Evolutionary conservation across 2,329 filamentous ascomycete genomes (phyloP).

Genomic region (Aspergillus hiratsukae): DNA sequence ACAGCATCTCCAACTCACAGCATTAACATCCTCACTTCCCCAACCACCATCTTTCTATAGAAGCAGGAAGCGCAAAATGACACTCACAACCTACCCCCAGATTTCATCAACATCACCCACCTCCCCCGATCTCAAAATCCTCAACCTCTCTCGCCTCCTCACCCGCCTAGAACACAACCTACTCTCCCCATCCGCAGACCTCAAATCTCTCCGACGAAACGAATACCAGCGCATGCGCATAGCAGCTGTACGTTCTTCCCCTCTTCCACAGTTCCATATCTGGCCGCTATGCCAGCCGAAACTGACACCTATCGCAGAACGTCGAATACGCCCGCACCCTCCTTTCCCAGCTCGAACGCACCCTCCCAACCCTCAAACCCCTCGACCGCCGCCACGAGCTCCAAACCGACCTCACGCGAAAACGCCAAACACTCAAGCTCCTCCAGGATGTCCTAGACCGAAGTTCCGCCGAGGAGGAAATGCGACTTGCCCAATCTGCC

Average conservation of each 20-base stretch:
- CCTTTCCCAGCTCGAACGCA: conserved; percentile 39
- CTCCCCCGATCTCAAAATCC: conserved; percentile 28
- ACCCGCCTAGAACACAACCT: conserved; percentile 42
- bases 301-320: conserved; percentile 28
- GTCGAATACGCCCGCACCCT: conserved; percentile 43
- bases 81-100: conserved; percentile 15
- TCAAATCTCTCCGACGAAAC: conserved; percentile 34
- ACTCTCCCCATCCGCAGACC: conserved; percentile 34
- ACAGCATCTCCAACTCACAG: background rate
- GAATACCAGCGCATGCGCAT: conserved; percentile 42
- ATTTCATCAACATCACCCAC: conserved; percentile 2
- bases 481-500: conserved; percentile 2
- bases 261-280: background rate
- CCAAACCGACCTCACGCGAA: conserved; percentile 37
- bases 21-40: background rate
- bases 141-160: conserved; percentile 41
- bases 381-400: conserved; percentile 36
- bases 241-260: conserved; percentile 30
- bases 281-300: too few species aligned
- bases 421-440: conserved; percentile 31
- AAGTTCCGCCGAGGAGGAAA: conserved; percentile 23
- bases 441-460: conserved; percentile 32
- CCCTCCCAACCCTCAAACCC: conserved; percentile 37
- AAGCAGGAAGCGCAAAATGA: conserved; percentile 11
- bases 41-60: background rate